Conservation (phyloP, 345 rosid genomes). For the Camelina hispida region DNA sequence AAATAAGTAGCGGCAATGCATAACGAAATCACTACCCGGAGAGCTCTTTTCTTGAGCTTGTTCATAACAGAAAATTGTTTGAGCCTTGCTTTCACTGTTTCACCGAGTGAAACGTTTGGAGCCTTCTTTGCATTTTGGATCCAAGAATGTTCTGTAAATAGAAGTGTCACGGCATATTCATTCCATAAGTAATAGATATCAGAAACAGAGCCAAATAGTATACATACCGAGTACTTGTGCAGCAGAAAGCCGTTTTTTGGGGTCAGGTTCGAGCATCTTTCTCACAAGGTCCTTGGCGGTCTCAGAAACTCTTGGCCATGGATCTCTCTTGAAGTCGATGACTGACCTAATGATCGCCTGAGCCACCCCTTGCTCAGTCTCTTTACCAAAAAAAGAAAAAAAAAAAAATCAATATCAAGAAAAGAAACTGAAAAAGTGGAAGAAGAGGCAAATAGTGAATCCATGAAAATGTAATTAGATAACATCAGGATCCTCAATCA, state of each 20-base stretch:
- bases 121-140: conserved; percentile 81
- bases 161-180: conserved; percentile 3
- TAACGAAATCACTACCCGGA: conserved; percentile 58
- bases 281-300: conserved; percentile 90
- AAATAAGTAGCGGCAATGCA: neutral
- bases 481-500: too few relatives aligned
- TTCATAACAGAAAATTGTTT: conserved; percentile 92
- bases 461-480: neutral
- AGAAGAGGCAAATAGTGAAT: conserved; percentile 8
- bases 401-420: neutral
- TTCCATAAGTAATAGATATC: conserved; percentile 1
- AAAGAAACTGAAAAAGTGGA: conserved; percentile 15
- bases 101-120: conserved; percentile 85
- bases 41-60: conserved; percentile 92
- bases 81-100: conserved; percentile 90
- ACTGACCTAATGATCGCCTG: conserved; percentile 85
- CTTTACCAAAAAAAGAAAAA: conserved; percentile 48
- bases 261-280: conserved; percentile 90
- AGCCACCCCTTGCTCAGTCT: conserved; percentile 97
- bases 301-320: conserved; percentile 98
- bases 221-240: conserved; percentile 83
- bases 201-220: neutral
- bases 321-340: conserved; percentile 87
- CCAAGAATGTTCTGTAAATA: conserved; percentile 84
- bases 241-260: conserved; percentile 77